These are phyloP conservation scores for Cunninghamia lanceolata DNA, from an alignment of 75 land plant genomes.

Conservation along the genomic window DNA sequence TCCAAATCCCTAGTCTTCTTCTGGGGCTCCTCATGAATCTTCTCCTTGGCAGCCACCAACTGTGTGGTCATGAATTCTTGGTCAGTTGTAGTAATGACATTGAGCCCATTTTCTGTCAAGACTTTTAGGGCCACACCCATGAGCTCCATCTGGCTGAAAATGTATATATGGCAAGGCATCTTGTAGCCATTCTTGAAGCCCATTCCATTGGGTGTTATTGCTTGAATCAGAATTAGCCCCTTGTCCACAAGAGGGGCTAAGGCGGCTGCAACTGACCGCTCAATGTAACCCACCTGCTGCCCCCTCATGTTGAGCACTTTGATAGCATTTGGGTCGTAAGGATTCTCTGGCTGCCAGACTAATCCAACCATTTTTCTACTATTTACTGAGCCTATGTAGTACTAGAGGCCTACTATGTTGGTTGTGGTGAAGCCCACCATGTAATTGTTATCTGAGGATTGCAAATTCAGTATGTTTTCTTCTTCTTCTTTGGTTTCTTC, in stretches of 20 bases:
- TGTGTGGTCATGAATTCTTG: constrained; percentile 41
- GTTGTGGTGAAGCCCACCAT: constrained; percentile 58
- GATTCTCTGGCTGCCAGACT: constrained; percentile 79
- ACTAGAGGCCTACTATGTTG: constrained; percentile 80
- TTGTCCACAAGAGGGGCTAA: too few relatives aligned
- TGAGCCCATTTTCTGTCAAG: constrained; percentile 41
- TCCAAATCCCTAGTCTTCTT: constrained; percentile 40
- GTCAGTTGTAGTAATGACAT: constrained; percentile 26
- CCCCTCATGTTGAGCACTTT: constrained; percentile 62
- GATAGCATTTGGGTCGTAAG: too few relatives aligned
- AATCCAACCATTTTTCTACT: constrained; percentile 87
- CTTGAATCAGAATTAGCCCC: constrained; percentile 44
- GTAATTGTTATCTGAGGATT: constrained; percentile 22
- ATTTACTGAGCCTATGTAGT: constrained; percentile 85
- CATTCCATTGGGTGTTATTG: constrained; percentile 47
- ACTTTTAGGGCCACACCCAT: constrained; percentile 20
- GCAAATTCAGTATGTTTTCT: neutral
- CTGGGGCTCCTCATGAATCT: constrained; percentile 3
- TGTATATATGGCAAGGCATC: constrained; percentile 71
- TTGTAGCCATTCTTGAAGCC: constrained; percentile 32
- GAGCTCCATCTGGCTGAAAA: constrained; percentile 46
- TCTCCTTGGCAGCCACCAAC: constrained; percentile 33
- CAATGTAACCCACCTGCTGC: constrained; percentile 80
- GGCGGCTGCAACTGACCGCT: constrained; percentile 55
- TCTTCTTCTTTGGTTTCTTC: neutral